Evolutionary conservation across 768 basidiomycete genomes (phyloP).

Genomic region (Podaxis sp.): DNA sequence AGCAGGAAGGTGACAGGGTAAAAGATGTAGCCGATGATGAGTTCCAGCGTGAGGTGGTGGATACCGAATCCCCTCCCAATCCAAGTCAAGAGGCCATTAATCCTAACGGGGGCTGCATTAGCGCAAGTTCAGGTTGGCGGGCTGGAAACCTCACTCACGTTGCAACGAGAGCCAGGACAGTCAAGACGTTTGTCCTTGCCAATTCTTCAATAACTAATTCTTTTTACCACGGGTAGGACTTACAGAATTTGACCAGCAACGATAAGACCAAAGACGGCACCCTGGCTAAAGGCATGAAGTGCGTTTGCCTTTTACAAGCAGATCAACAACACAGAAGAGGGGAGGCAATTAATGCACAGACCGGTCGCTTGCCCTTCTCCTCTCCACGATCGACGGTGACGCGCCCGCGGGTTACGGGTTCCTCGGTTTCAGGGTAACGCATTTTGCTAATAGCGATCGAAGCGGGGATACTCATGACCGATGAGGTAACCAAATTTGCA

Average conservation of each 20-base stretch:
- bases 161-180: constrained; percentile 79
- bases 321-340: background rate
- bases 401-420: constrained; percentile 81
- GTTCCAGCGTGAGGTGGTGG: constrained; percentile 76
- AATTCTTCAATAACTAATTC: constrained; percentile 1
- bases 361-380: constrained; percentile 47
- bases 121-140: too few relatives aligned
- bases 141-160: constrained; percentile 29
- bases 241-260: constrained; percentile 88
- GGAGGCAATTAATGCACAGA: constrained; percentile 24
- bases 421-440: constrained; percentile 80
- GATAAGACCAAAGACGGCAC: constrained; percentile 80
- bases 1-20: constrained; percentile 85
- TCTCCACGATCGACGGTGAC: constrained; percentile 81
- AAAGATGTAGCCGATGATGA: constrained; percentile 83
- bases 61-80: constrained; percentile 85
- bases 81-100: constrained; percentile 89
- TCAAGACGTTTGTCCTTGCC: constrained; percentile 75
- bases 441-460: constrained; percentile 92
- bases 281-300: constrained; percentile 85
- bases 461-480: constrained; percentile 94
- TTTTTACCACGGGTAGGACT: constrained; percentile 21
- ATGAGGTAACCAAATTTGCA: constrained; percentile 81
- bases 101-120: constrained; percentile 27
- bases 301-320: constrained; percentile 54